Base-by-base conservation (phyloP, 1,284 basidiomycete genomes). In the Apiotrichum mycotoxinovorans region DNA sequence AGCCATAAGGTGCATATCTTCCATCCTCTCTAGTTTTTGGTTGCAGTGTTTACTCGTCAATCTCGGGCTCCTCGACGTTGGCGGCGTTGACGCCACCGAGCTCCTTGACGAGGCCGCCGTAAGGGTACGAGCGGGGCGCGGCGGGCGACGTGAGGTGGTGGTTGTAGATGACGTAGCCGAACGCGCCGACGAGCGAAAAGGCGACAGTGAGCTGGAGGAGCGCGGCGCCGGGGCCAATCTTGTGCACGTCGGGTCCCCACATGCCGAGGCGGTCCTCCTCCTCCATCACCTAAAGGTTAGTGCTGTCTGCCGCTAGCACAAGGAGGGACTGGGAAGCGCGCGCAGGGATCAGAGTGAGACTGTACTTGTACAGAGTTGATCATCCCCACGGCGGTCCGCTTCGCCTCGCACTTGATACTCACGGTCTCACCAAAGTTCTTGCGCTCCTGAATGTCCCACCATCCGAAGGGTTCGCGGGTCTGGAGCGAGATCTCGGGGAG, bases 351-450 rank as follows among this genome's bases (percentile, higher is more conserved):
- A n/a, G n/a, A n/a, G n/a, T n/a, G n/a, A n/a, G n/a, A n/a, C n/a
- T n/a, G n/a, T n/a, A n/a, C n/a, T n/a, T n/a, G n/a, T n/a, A n/a
- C n/a, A n/a, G n/a, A n/a, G n/a, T n/a, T n/a, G n/a, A n/a, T n/a
- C n/a, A n/a, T n/a, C n/a, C n/a, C n/a, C n/a, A n/a, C n/a, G n/a
- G n/a, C n/a, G n/a, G n/a, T n/a, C n/a, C n/a, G n/a, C n/a, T n/a
- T n/a, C n/a, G n/a, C n/a, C n/a, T n/a, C n/a, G n/a, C n/a, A n/a
- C n/a, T n/a, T n/a, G n/a, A 43, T 26, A 79, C 83, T 69, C 68
- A 92, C 91, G 22, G 86, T 80, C 68, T 94, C 91, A 50, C 87
- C 88, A 78, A 86, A 88, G 77, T 94, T 92, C 62, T 88, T 84
- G 64, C 91, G 82, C 80, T 88, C 84, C 72, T 90, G 85, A 44